Evolutionary conservation across 2,329 filamentous ascomycete species (phyloP).

Genomic region (Hawksworthiomyces lignivorus): DNA sequence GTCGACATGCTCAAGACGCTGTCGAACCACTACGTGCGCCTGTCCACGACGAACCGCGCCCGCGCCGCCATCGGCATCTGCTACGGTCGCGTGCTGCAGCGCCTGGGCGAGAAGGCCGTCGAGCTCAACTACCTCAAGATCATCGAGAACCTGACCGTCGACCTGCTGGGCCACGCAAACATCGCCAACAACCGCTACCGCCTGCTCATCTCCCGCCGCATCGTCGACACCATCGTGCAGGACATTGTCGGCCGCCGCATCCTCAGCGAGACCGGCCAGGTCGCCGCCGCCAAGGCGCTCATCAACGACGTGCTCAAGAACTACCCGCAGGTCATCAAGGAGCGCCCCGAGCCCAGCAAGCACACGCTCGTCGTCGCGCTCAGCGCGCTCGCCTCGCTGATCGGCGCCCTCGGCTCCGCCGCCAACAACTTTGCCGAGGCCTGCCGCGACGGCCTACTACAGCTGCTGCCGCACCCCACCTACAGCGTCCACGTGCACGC

Average conservation of each 20-base stretch:
- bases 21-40: constrained; percentile 70
- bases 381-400: constrained; percentile 70
- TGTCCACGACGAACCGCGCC: constrained; percentile 69
- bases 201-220: constrained; percentile 74
- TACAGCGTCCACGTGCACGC: constrained; percentile 93
- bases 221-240: constrained; percentile 75
- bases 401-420: constrained; percentile 74
- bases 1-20: constrained; percentile 71
- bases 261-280: constrained; percentile 81
- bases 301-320: constrained; percentile 89
- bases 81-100: constrained; percentile 73
- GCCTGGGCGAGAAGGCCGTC: constrained; percentile 73
- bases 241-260: constrained; percentile 74
- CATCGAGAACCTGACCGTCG: constrained; percentile 69
- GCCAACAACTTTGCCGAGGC: constrained; percentile 70
- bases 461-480: constrained; percentile 88
- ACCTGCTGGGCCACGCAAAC: constrained; percentile 68
- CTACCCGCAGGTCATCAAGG: constrained; percentile 82
- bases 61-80: constrained; percentile 80
- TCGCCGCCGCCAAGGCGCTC: constrained; percentile 70
- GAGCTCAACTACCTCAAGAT: constrained; percentile 78
- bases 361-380: constrained; percentile 73
- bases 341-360: constrained; percentile 82
- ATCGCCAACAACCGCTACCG: constrained; percentile 83
- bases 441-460: constrained; percentile 79